A percentile compares a stretch with the other conserved stretches of the same genome.
Conservation (phyloP, 257 asterid genomes). For the Solanum habrochaites region DNA sequence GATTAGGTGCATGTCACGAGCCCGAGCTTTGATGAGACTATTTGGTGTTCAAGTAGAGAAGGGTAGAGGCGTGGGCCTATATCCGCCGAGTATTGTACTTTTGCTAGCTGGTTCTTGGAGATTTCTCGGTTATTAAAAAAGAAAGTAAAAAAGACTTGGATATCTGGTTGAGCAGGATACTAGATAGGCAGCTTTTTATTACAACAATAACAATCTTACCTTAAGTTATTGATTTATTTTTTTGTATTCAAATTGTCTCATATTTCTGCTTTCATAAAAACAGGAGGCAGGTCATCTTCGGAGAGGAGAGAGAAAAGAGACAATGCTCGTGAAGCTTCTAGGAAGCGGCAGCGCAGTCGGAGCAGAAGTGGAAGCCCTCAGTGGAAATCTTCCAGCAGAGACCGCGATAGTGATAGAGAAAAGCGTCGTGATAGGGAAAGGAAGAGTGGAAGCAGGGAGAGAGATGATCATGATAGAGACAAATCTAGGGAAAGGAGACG, state of each 20-base stretch:
- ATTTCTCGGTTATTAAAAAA: neutral
- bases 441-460: conserved; percentile 65
- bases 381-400: conserved; percentile 40
- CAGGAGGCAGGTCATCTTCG: conserved; percentile 37
- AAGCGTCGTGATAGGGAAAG: conserved; percentile 49
- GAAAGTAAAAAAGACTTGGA: neutral
- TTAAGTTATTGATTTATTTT: neutral
- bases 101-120: neutral
- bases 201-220: neutral
- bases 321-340: conserved; percentile 42
- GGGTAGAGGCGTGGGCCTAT: neutral
- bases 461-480: conserved; percentile 70
- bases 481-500: conserved; percentile 52
- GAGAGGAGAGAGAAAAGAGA: conserved; percentile 51
- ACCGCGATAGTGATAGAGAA: conserved; percentile 51
- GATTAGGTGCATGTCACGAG: neutral
- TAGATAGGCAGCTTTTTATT: neutral
- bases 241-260: neutral
- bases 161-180: neutral
- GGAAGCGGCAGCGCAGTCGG: conserved; percentile 60
- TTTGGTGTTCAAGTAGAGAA: neutral
- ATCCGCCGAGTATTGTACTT: neutral
- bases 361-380: conserved; percentile 73
- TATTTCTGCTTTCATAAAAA: neutral
- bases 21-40: neutral